Evolutionary conservation across 176 grass and related monocot species (phyloP).

Genomic region (Canna indica): DNA sequence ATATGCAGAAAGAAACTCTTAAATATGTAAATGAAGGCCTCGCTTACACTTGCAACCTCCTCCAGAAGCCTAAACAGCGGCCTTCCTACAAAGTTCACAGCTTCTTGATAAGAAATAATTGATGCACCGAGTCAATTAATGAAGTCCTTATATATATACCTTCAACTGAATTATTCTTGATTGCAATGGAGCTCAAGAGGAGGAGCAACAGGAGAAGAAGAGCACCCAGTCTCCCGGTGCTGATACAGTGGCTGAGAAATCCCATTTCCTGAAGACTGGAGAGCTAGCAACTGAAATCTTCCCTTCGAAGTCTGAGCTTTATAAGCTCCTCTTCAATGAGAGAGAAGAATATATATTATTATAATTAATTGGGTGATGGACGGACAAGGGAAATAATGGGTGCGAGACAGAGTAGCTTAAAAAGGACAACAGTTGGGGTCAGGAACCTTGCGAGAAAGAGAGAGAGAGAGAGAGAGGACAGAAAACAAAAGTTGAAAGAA

Average conservation of each 20-base stretch:
- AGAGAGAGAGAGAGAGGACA: background rate
- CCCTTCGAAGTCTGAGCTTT: background rate
- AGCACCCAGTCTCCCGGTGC: constrained; percentile 6
- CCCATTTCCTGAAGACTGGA: constrained; percentile 12
- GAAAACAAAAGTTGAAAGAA: background rate
- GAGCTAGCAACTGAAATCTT: background rate
- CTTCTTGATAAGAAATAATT: too few species aligned
- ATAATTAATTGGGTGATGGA: too few species aligned
- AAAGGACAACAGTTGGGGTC: background rate
- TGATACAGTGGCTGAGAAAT: constrained; percentile 27
- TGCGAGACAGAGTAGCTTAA: constrained; percentile 9
- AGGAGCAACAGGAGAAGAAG: constrained; percentile 16
- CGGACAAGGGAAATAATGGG: background rate
- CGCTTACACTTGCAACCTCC: constrained; percentile 6
- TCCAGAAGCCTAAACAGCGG: background rate
- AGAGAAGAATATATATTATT: too few species aligned
- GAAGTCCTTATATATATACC: background rate
- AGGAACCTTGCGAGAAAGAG: background rate
- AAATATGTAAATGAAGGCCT: too few species aligned
- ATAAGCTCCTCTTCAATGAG: background rate
- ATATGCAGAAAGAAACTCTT: too few species aligned
- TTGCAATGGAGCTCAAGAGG: constrained; percentile 22
- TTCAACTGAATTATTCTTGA: constrained; percentile 15
- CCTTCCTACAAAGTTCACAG: background rate
- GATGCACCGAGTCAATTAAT: too few species aligned